Base-by-base conservation (phyloP, 371 early-diverging fungal genomes). In the Actinomucor elegans region DNA sequence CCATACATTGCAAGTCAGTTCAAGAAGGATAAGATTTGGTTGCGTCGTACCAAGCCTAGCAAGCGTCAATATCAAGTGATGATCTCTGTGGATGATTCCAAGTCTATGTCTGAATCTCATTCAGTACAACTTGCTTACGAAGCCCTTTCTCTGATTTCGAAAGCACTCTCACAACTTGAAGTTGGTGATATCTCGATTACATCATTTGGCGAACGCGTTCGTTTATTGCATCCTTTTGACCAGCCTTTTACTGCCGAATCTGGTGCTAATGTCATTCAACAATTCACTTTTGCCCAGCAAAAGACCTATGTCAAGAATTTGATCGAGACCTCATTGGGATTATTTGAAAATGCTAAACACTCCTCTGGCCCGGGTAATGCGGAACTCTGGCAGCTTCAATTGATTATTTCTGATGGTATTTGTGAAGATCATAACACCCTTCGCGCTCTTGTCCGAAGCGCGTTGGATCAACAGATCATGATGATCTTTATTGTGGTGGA, bases 1-100 rank as follows among this genome's bases (percentile, higher is more conserved):
- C 95, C 99, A 2, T 99, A 99, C 66, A 98, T 99, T 70, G 99
- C 99, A 18, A 91, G 92, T 62, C 93, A 97, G 66, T 99, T 93
- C 82, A 94, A 94, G 80, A 99, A 96, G 80, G 99, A 99, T 79
- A 98, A 98, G 84, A 99, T 99, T 57, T 99, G 99, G 99, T 78
- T 99, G 66, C 90, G 98, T 37, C 90, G 99, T 45, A 98, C 96
- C 35, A 96, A 95, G 69, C 96, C 94, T n/a, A 90, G 91, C 59
- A 96, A 98, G 64, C 89, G 98, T 48, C 91, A 94, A 49, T 99
- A 99, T 79, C 95, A 97, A 67, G 91, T 99, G 26, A 88, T 99
- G 88, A 82, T 99, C 17, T 91, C 99, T 14, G 89, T 99, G 37
- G 99, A 99, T 71, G 99, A 99, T 71, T 97, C 97, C 55, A 91